Evolutionary conservation across 1,284 basidiomycete genomes (phyloP).

Genomic region (Jaminaea rosea): DNA sequence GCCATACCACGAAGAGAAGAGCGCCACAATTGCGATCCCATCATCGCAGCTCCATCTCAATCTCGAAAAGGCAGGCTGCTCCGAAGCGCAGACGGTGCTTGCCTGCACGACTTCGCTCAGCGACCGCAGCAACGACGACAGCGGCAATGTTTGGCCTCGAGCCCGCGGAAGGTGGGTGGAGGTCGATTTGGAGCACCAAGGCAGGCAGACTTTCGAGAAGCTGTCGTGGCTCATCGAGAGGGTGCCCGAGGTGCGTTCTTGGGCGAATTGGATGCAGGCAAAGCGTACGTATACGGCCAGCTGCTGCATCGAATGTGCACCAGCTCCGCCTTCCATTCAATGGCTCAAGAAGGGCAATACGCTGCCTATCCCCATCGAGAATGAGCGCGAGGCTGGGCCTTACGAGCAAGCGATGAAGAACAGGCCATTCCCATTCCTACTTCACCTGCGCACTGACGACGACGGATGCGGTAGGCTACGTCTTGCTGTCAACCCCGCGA

Average conservation of each 20-base stretch:
- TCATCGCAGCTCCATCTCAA: constrained; percentile 12
- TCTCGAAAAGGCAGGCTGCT: constrained; percentile 16
- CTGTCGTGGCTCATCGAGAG: constrained; percentile 33
- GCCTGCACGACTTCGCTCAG: constrained; percentile 19
- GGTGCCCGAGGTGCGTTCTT: constrained; percentile 16
- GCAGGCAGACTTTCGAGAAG: constrained; percentile 23
- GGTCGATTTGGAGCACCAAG: constrained; percentile 30
- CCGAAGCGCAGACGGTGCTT: constrained; percentile 17
- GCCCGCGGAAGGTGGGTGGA: constrained; percentile 21
- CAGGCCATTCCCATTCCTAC: constrained; percentile 75
- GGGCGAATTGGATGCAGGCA: constrained; percentile 20
- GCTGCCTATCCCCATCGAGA: constrained; percentile 25
- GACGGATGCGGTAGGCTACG: constrained; percentile 59
- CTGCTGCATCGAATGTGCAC: constrained; percentile 64
- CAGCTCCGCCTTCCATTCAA: constrained; percentile 62
- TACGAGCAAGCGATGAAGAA: constrained; percentile 63
- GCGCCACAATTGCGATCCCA: constrained; percentile 15
- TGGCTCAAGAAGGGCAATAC: constrained; percentile 54
- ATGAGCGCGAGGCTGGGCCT: constrained; percentile 28
- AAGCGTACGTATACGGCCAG: constrained; percentile 42
- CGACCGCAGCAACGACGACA: constrained; percentile 12
- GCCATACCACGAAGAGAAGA: constrained; percentile 9
- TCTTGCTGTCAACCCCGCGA: constrained; percentile 77
- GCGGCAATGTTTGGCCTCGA: constrained; percentile 26
- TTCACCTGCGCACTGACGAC: constrained; percentile 69